Conservation (phyloP, 2,329 filamentous ascomycete genomes). For the Raffaelea albimanens region DNA sequence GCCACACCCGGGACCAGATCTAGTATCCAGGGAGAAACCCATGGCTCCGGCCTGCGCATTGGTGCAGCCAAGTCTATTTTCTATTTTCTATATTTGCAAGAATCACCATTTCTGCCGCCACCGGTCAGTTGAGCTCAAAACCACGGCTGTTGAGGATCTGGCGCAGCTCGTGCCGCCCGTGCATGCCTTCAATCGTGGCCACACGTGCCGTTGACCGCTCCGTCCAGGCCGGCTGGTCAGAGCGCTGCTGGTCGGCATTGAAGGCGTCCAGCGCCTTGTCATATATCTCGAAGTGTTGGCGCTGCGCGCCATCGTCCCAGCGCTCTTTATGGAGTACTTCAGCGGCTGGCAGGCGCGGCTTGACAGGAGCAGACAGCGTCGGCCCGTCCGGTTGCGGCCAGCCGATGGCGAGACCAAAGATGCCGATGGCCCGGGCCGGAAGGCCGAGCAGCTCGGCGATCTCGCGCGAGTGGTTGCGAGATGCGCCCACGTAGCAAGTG, state of each 20-base stretch:
- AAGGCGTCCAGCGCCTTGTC: slow-evolving; percentile 17
- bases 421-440: slow-evolving; percentile 19
- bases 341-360: slow-evolving; percentile 18
- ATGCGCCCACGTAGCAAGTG: slow-evolving; percentile 21
- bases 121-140: too few species aligned
- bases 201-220: slow-evolving; percentile 17
- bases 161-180: slow-evolving; percentile 18
- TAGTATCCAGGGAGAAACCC: too few species aligned
- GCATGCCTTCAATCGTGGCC: slow-evolving; percentile 18
- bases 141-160: slow-evolving; percentile 16
- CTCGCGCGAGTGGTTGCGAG: slow-evolving; percentile 19
- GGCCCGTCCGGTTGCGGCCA: slow-evolving; percentile 14
- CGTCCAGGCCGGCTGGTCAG: slow-evolving; percentile 18
- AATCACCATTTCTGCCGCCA: too few species aligned
- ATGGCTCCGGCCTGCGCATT: too few species aligned
- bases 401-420: slow-evolving; percentile 22
- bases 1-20: too few species aligned
- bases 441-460: slow-evolving; percentile 18
- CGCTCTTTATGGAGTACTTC: slow-evolving; percentile 20
- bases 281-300: slow-evolving; percentile 15
- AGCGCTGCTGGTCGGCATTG: slow-evolving; percentile 17
- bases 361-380: slow-evolving; percentile 12
- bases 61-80: too few species aligned
- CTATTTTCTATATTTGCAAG: too few species aligned
- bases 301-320: slow-evolving; percentile 15